Base-by-base conservation (phyloP, 2,329 filamentous ascomycete genomes). In the Aspergillus quadrilineatus region DNA sequence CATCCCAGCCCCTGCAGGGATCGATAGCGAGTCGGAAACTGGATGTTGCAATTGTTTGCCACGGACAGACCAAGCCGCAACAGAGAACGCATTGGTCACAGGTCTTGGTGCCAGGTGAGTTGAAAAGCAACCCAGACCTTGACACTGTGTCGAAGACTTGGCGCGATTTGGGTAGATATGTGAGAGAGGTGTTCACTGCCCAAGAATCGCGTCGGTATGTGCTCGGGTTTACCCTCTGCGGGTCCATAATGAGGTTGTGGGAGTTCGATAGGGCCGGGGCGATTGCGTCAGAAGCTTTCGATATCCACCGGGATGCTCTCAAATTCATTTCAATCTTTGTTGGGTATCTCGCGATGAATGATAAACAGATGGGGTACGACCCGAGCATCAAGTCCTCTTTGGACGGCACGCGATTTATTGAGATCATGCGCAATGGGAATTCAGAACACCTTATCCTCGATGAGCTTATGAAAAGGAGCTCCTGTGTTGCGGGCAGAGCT, bases 21-120 rank as follows among this genome's bases (percentile, higher is more conserved):
- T 73, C 65, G 8, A 73, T 62, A 10, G 65, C 58, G 8, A 59
- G 68, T 48, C 69, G 66, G 15, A 75, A 73, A 58, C 56, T 73
- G 14, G 69, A 75, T 49, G 50, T 75, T 48, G 65, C 67, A 26
- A 72, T 80, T 26, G 65, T 75, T n/a, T n/a, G n/a, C n/a, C n/a
- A n/a, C n/a, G n/a, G n/a, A n/a, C n/a, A n/a, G n/a, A n/a, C n/a
- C n/a, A n/a, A n/a, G n/a, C n/a, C n/a, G 12, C 12, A 28, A 17
- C 36, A 48, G 4, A 39, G 12, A 43, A 9, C 28, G 28, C 46
- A 54, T 45, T 58, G 47, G 56, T 55, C 51, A 10, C 51, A 47
- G 10, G 22, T 55, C 12, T 26, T 58, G 6, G 17, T 58, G 6
- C 47, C 48, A 2, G 51, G 56, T 1, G 47, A 55, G 36, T 26